Evolutionary conservation across 305 asterid genomes (phyloP).

Genomic region (Plantago coronopus): DNA sequence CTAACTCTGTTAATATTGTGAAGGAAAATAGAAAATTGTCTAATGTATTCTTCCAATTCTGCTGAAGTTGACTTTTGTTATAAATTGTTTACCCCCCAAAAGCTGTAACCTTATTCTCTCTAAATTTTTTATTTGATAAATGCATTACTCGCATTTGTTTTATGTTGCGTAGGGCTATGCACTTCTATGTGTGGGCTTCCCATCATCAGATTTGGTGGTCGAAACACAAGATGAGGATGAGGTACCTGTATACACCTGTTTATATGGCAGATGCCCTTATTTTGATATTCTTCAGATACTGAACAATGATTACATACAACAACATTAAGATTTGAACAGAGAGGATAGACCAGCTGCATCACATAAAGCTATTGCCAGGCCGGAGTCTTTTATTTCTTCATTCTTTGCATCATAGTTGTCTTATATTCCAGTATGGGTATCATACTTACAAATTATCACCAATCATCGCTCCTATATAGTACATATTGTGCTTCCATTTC

Average conservation of each 20-base stretch:
- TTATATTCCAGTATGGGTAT: not conserved
- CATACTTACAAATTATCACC: not conserved
- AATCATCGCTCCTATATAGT: not conserved
- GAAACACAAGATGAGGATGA: conserved; percentile 99
- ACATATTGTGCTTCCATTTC: no score
- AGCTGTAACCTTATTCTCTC: not conserved
- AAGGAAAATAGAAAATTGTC: no score
- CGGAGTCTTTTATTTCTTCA: not conserved
- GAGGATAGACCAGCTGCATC: not conserved
- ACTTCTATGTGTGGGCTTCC: conserved; percentile 92
- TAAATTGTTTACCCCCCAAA: not conserved
- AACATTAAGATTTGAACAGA: not conserved
- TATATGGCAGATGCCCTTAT: conserved; percentile 4
- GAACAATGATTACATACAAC: not conserved
- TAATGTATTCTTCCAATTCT: not conserved
- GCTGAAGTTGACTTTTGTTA: not conserved
- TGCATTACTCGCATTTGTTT: conserved; percentile 9
- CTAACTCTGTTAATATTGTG: no score
- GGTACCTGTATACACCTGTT: conserved; percentile 39
- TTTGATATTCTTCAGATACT: conserved; percentile 5
- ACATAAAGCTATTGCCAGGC: not conserved
- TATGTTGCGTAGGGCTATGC: conserved; percentile 81
- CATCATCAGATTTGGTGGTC: conserved; percentile 89
- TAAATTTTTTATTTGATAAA: not conserved
- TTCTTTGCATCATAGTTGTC: not conserved